Conservation (phyloP, 306 rosid genomes). For the Castanea sativa region DNA sequence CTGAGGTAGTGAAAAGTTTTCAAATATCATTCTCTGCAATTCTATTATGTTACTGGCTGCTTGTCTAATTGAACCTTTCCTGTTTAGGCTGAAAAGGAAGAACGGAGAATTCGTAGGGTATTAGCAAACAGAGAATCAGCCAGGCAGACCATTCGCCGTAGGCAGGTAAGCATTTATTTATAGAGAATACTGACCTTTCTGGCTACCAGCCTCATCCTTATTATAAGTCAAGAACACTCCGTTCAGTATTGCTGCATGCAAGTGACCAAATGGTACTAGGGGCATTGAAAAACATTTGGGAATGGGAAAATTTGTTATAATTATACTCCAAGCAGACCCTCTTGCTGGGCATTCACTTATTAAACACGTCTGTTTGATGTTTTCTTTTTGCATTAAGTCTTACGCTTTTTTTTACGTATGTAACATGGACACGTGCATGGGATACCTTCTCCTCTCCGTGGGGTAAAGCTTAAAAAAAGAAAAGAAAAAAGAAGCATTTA, state of each 20-base stretch:
- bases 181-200: no score
- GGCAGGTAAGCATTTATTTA: slow-evolving; percentile 59
- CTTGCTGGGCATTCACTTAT: not conserved
- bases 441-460: no score
- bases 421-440: not conserved
- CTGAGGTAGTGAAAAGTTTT: slow-evolving; percentile 54
- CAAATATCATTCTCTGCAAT: slow-evolving; percentile 3
- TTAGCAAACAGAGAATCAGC: slow-evolving; percentile 97
- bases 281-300: no score
- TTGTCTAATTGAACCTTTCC: slow-evolving; percentile 12
- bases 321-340: not conserved
- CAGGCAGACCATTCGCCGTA: slow-evolving; percentile 94
- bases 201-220: no score
- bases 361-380: not conserved
- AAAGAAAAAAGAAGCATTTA: not conserved
- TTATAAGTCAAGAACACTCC: no score
- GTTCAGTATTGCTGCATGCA: no score
- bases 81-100: slow-evolving; percentile 86
- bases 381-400: not conserved
- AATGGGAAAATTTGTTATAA: not conserved
- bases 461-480: no score
- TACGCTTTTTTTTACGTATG: not conserved
- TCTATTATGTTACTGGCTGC: not conserved
- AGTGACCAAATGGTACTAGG: no score
- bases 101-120: slow-evolving; percentile 74